phyloP scores from a whole-genome alignment of 1,139 yeast species.

The Hyphopichia fennica region DNA sequence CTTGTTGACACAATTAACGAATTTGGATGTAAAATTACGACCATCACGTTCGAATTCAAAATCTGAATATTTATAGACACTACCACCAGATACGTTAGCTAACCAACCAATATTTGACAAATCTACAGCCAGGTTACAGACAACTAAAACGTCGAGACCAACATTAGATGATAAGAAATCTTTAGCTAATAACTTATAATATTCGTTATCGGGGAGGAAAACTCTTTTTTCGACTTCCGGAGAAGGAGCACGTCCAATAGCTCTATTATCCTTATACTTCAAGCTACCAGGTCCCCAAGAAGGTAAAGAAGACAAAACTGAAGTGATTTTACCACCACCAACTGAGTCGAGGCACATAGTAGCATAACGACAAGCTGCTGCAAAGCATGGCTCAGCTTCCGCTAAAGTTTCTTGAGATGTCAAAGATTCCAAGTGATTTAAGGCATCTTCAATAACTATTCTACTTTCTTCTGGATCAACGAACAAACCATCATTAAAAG shows the following conservation, averaged over 20 bases:
- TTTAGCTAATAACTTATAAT: constrained; percentile 60
- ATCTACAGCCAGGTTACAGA: constrained; percentile 68
- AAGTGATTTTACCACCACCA: constrained; percentile 82
- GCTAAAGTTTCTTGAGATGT: constrained; percentile 40
- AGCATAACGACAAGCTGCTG: constrained; percentile 76
- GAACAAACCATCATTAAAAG: constrained; percentile 75
- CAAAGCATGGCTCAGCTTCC: constrained; percentile 73
- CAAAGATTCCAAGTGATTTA: constrained; percentile 56
- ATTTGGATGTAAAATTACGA: constrained; percentile 59
- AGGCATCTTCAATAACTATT: constrained; percentile 63
- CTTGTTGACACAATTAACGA: constrained; percentile 47
- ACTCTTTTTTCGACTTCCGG: constrained; percentile 58
- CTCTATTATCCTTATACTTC: constrained; percentile 47
- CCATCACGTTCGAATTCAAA: constrained; percentile 75
- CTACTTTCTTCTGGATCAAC: constrained; percentile 73
- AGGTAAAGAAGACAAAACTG: constrained; percentile 70
- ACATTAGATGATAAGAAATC: constrained; percentile 60
- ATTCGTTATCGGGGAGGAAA: constrained; percentile 61
- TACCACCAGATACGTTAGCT: constrained; percentile 73
- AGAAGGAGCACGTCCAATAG: constrained; percentile 33
- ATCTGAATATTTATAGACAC: constrained; percentile 60
- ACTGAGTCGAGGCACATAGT: constrained; percentile 57
- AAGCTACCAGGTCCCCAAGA: constrained; percentile 85
- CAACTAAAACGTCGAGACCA: constrained; percentile 76
- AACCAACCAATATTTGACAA: constrained; percentile 72